These are phyloP conservation scores for Geoglossum cookeanum DNA, from an alignment of 2,329 filamentous ascomycete genomes.

Conservation along the genomic window DNA sequence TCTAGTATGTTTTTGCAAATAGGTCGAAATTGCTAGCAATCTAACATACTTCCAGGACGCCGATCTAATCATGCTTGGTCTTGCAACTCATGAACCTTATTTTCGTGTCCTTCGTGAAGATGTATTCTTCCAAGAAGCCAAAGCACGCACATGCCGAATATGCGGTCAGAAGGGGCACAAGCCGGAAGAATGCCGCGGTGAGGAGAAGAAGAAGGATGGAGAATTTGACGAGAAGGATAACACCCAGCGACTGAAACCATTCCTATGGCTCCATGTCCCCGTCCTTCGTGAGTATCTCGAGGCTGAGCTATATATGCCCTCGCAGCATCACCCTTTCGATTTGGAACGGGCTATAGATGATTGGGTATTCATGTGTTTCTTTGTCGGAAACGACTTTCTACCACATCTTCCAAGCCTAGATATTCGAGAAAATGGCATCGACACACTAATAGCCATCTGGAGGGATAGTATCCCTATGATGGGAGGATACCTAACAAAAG, in stretches of 20 bases:
- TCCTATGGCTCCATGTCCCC: constrained; percentile 94
- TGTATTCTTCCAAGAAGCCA: constrained; percentile 81
- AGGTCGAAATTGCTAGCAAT: not conserved
- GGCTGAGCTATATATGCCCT: constrained; percentile 67
- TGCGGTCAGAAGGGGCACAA: constrained; percentile 90
- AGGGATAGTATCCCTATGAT: constrained; percentile 76
- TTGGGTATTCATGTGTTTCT: constrained; percentile 99
- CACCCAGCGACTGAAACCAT: constrained; percentile 58
- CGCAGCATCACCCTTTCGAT: constrained; percentile 75
- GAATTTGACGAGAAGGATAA: constrained; percentile 70
- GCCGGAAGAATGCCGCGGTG: constrained; percentile 64
- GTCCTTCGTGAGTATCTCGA: constrained; percentile 84
- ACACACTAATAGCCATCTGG: constrained; percentile 94
- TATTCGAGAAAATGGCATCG: constrained; percentile 92
- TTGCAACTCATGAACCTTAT: constrained; percentile 92
- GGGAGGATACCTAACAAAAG: constrained; percentile 91
- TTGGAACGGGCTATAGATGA: constrained; percentile 88
- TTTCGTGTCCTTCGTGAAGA: constrained; percentile 94
- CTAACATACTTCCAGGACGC: constrained; percentile 38
- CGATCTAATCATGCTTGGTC: constrained; percentile 94
- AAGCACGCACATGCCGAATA: constrained; percentile 61
- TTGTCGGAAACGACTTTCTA: constrained; percentile 95
- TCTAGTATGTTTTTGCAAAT: constrained; percentile 26
- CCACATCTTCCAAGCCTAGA: constrained; percentile 94
- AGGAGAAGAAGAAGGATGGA: constrained; percentile 56